Conservation (phyloP, 1,284 basidiomycete genomes). For the Tetrapyrgos nigripes region DNA sequence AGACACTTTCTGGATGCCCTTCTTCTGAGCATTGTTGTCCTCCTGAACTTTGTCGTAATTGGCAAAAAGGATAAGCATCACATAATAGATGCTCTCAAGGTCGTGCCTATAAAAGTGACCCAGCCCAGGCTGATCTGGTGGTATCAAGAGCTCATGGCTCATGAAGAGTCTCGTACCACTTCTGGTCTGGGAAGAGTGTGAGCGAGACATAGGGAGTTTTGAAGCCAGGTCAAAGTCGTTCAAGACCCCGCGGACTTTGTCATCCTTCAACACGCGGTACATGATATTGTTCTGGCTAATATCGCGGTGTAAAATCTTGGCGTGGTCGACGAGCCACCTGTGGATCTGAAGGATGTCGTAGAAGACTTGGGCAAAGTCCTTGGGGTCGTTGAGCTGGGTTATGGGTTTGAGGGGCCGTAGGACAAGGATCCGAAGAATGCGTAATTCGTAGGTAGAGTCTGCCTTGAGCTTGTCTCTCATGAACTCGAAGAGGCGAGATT, state of each 20-base stretch:
- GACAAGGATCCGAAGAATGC: neutral
- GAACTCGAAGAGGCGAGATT: neutral
- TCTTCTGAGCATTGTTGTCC: too few species aligned
- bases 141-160: constrained; percentile 4
- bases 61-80: constrained; percentile 1
- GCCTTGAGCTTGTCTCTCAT: neutral
- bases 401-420: constrained; percentile 1
- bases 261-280: neutral
- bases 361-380: constrained; percentile 9
- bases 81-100: constrained; percentile 4
- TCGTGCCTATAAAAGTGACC: constrained; percentile 8
- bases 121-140: neutral
- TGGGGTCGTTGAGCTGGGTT: neutral
- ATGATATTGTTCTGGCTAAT: constrained; percentile 11
- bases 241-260: constrained; percentile 4
- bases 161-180: constrained; percentile 12
- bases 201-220: neutral
- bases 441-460: constrained; percentile 5
- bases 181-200: neutral
- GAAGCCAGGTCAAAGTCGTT: constrained; percentile 11
- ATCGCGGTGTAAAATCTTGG: constrained; percentile 13
- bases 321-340: constrained; percentile 3
- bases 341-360: constrained; percentile 9
- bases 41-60: too few species aligned
- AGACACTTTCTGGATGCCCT: too few species aligned